A percentile compares a stretch with the other conserved stretches of the same genome.
These are phyloP conservation scores for Stephania japonica DNA, from an alignment of 164 flowering plant species.

Conservation along the genomic window DNA sequence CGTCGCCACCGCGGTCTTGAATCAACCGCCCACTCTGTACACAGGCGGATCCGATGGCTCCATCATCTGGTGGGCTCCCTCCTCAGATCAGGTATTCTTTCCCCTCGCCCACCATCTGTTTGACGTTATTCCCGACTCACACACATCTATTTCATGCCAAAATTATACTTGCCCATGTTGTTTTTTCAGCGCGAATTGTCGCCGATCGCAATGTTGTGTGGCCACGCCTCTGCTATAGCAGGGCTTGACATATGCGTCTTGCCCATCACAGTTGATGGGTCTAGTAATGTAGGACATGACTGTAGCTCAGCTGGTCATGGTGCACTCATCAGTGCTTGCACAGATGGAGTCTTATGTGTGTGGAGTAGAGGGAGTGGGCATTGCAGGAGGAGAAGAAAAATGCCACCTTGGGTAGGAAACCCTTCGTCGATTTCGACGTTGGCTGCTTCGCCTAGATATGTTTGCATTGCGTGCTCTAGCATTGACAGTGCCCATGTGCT, in stretches of 20 bases:
- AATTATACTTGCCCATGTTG: too few species aligned
- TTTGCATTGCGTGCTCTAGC: conserved; percentile 62
- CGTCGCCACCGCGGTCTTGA: conserved; percentile 61
- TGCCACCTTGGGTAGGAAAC: conserved; percentile 86
- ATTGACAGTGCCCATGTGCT: conserved; percentile 25
- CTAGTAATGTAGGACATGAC: conserved; percentile 22
- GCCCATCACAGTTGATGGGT: conserved; percentile 34
- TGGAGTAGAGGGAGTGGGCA: conserved; percentile 95
- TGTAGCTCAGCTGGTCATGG: conserved; percentile 31
- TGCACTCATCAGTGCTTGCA: conserved; percentile 77
- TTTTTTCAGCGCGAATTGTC: conserved; percentile 49
- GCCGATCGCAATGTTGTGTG: conserved; percentile 83
- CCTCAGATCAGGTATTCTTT: conserved; percentile 32
- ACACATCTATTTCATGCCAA: too few species aligned
- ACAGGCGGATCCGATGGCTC: conserved; percentile 99
- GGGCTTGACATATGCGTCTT: conserved; percentile 62
- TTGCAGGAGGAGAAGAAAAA: conserved; percentile 73
- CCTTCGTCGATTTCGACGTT: conserved; percentile 52
- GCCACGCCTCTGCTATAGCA: conserved; percentile 68
- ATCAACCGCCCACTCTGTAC: conserved; percentile 73
- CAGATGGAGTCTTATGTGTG: conserved; percentile 85
- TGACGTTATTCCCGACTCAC: conserved; percentile 8
- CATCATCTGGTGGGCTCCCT: conserved; percentile 79
- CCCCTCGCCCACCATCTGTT: conserved; percentile 4
- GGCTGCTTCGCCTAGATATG: conserved; percentile 64